These are phyloP conservation scores for Strobilomyces echinocephalus DNA, from an alignment of 768 basidiomycete genomes.

Conservation along the genomic window DNA sequence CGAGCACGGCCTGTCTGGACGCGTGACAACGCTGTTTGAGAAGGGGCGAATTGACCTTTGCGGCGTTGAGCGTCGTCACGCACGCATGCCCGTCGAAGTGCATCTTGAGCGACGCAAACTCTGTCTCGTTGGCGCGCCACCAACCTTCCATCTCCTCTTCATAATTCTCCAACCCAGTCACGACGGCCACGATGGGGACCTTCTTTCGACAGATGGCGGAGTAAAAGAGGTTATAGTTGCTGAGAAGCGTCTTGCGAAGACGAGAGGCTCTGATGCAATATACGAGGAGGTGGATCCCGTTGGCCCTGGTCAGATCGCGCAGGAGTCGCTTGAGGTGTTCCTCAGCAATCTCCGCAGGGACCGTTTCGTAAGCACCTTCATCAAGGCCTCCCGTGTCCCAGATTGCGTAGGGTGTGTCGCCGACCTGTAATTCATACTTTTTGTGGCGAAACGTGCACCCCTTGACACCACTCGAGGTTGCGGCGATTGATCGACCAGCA, in stretches of 20 bases:
- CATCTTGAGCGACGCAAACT: conserved; percentile 29
- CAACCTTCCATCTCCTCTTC: conserved; percentile 25
- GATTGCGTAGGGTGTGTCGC: conserved; percentile 22
- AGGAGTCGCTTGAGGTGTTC: conserved; percentile 23
- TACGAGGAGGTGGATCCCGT: conserved; percentile 28
- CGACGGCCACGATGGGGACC: conserved; percentile 34
- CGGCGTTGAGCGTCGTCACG: conserved; percentile 33
- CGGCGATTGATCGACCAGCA: conserved; percentile 35
- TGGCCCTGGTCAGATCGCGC: conserved; percentile 20
- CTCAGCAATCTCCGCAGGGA: conserved; percentile 29
- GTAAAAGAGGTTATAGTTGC: conserved; percentile 37
- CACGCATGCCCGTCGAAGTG: conserved; percentile 35
- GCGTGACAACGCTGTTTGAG: conserved; percentile 26
- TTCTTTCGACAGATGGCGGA: conserved; percentile 33
- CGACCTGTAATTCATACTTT: conserved; percentile 25
- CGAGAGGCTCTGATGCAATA: conserved; percentile 33
- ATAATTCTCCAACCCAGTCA: conserved; percentile 38
- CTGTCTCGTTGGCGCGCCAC: conserved; percentile 33
- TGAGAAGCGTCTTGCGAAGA: conserved; percentile 23
- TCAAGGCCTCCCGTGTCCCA: conserved; percentile 40
- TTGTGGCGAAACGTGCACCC: conserved; percentile 34
- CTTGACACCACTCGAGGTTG: conserved; percentile 29
- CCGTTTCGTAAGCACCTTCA: conserved; percentile 30
- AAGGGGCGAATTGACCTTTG: conserved; percentile 27
- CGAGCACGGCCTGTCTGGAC: conserved; percentile 21